Conservation (phyloP, 306 rosid species). For the Vigna unguiculata region DNA sequence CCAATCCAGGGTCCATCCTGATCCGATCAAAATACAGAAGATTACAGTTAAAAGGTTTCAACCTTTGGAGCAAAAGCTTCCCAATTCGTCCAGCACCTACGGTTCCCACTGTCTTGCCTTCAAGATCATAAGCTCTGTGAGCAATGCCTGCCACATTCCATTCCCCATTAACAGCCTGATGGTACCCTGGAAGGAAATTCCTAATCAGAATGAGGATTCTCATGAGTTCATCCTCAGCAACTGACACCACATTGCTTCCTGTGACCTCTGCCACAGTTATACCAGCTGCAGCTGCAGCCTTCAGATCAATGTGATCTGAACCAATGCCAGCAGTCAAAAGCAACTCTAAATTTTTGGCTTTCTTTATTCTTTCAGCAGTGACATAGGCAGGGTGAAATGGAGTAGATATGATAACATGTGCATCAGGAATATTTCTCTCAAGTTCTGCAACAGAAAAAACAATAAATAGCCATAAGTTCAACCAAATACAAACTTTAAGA, state of each 20-base stretch:
- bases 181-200: slow-evolving; percentile 87
- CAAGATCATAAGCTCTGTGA: slow-evolving; percentile 91
- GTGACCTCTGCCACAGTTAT: slow-evolving; percentile 97
- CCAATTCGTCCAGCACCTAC: slow-evolving; percentile 94
- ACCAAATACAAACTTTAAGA: slow-evolving; percentile 18
- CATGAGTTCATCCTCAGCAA: slow-evolving; percentile 97
- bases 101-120: slow-evolving; percentile 90
- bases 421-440: slow-evolving; percentile 86
- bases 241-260: slow-evolving; percentile 90
- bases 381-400: slow-evolving; percentile 99
- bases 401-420: slow-evolving; percentile 87
- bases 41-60: slow-evolving; percentile 89
- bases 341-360: slow-evolving; percentile 86
- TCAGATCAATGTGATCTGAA: slow-evolving; percentile 89
- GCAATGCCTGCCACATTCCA: slow-evolving; percentile 98
- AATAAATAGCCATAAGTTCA: slow-evolving; percentile 34
- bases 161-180: slow-evolving; percentile 76
- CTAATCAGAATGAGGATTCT: slow-evolving; percentile 86
- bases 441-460: slow-evolving; percentile 61
- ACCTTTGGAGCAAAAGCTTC: slow-evolving; percentile 83
- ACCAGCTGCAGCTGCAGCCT: slow-evolving; percentile 95
- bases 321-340: slow-evolving; percentile 96
- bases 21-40: slow-evolving; percentile 89
- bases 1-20: slow-evolving; percentile 74
- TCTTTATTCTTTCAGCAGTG: slow-evolving; percentile 89